A percentile compares a stretch with the other conserved stretches of the same genome.
Evolutionary conservation across 1,284 basidiomycete genomes (phyloP).

Genomic region (Wolfiporia cocos): DNA sequence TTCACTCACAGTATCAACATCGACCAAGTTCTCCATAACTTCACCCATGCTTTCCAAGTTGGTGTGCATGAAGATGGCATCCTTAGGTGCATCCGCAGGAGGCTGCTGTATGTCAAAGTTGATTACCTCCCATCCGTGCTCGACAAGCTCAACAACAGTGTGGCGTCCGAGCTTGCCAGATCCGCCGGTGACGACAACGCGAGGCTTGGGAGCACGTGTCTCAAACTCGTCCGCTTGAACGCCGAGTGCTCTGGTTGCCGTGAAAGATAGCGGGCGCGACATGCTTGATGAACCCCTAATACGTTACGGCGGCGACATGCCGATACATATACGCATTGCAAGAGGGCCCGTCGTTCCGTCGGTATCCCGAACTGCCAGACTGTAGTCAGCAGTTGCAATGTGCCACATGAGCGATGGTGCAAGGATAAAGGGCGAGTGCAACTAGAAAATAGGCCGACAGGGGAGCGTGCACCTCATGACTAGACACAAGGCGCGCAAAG

Average conservation of each 20-base stretch:
- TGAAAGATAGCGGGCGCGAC: constrained; percentile 6
- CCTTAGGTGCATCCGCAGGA: constrained; percentile 1
- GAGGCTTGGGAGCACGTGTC: background rate
- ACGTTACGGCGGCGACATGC: background rate
- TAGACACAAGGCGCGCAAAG: background rate
- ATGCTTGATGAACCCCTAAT: background rate
- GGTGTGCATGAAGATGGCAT: constrained; percentile 5
- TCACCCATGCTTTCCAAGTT: constrained; percentile 9
- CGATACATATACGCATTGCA: background rate
- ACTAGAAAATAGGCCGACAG: background rate
- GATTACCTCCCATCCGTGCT: constrained; percentile 8
- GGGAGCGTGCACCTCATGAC: background rate
- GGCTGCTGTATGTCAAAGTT: constrained; percentile 7
- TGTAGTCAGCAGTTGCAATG: background rate
- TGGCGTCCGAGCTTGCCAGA: constrained; percentile 9
- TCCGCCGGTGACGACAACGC: constrained; percentile 8
- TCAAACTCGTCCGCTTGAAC: constrained; percentile 3
- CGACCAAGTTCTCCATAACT: constrained; percentile 9
- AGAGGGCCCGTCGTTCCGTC: background rate
- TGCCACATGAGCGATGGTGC: background rate
- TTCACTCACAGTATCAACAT: constrained; percentile 7
- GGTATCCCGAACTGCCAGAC: background rate
- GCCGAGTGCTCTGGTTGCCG: constrained; percentile 3
- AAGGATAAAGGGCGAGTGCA: background rate
- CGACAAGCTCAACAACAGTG: constrained; percentile 6